A percentile compares a stretch with the other conserved stretches of the same genome.
Conservation (phyloP, 192 early-diverging fungal genomes). For the Coemansia asiatica region DNA sequence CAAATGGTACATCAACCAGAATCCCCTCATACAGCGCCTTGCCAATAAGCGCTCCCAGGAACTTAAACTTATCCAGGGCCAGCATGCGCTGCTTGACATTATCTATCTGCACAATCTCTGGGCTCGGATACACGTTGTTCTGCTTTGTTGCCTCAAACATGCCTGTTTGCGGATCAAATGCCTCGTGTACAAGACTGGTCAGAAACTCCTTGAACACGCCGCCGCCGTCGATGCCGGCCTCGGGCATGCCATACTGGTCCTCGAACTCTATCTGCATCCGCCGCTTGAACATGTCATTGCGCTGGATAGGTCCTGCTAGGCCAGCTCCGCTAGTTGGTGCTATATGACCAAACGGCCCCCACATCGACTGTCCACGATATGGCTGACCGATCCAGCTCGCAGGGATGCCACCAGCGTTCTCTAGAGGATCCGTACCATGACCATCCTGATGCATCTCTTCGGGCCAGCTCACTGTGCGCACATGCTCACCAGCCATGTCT, state of each 20-base stretch:
- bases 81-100: conserved; percentile 23
- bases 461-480: background rate
- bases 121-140: conserved; percentile 74
- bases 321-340: conserved; percentile 3
- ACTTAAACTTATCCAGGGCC: conserved; percentile 67
- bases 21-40: conserved; percentile 89
- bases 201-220: conserved; percentile 98
- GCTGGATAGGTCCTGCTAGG: conserved; percentile 1
- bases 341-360: background rate
- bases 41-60: conserved; percentile 78
- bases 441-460: background rate
- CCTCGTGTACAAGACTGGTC: conserved; percentile 70
- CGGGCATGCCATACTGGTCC: conserved; percentile 75
- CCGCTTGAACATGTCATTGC: conserved; percentile 66
- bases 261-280: conserved; percentile 85
- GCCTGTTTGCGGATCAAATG: conserved; percentile 71
- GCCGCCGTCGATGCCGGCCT: conserved; percentile 95
- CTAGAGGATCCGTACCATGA: background rate
- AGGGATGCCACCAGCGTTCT: background rate
- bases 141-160: conserved; percentile 68
- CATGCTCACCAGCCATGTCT: background rate
- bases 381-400: background rate
- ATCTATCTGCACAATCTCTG: conserved; percentile 44
- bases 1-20: conserved; percentile 77
- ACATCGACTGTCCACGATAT: background rate